Percentiles rank a stretch among this genome's conserved stretches.
These are phyloP conservation scores for Cinnamomum chago DNA, from an alignment of 164 flowering plant genomes.

Conservation along the genomic window DNA sequence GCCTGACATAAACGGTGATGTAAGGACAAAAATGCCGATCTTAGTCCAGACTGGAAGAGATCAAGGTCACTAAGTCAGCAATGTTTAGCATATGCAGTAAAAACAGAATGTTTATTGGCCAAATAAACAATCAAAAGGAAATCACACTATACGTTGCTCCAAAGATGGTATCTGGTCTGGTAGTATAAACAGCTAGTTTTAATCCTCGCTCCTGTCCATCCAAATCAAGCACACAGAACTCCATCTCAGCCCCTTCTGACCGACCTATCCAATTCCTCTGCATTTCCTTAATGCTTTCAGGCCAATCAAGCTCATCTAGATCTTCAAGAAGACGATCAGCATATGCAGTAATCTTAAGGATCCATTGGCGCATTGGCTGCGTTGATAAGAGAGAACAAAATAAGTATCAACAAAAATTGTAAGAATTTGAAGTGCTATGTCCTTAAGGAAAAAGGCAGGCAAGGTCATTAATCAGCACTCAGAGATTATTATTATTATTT, in stretches of 20 bases:
- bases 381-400: conserved; percentile 48
- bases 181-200: conserved; percentile 75
- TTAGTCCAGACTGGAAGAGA: background rate
- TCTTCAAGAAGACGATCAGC: conserved; percentile 98
- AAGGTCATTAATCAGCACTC: conserved; percentile 1
- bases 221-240: conserved; percentile 50
- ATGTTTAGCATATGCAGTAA: background rate
- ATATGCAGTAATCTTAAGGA: conserved; percentile 95
- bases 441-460: conserved; percentile 19
- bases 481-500: conserved; percentile 3
- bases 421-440: conserved; percentile 27
- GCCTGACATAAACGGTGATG: conserved; percentile 22
- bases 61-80: background rate
- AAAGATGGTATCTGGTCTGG: conserved; percentile 94
- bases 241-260: conserved; percentile 92
- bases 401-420: conserved; percentile 3
- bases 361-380: conserved; percentile 99
- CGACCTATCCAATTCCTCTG: conserved; percentile 98
- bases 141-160: conserved; percentile 74
- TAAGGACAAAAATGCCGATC: background rate
- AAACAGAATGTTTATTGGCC: conserved; percentile 7
- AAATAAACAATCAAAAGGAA: conserved; percentile 6
- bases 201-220: conserved; percentile 52
- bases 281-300: conserved; percentile 96
- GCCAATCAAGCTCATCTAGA: conserved; percentile 94